Evolutionary conservation across 805 yeast genomes (phyloP).

Genomic region (Starmerella asiatica): DNA sequence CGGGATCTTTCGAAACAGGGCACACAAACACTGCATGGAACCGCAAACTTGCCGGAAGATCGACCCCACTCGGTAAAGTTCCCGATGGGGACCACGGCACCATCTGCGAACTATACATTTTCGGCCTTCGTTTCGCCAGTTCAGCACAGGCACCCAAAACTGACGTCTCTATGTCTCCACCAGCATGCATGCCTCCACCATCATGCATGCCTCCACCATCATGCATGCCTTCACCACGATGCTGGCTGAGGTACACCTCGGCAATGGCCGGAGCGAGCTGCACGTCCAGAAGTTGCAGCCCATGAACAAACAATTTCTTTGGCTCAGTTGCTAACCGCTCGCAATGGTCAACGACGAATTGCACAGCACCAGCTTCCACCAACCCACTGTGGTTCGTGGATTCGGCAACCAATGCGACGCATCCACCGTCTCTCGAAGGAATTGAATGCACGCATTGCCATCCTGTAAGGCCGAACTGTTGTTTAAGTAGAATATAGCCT

Average conservation of each 20-base stretch:
- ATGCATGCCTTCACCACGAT: neutral
- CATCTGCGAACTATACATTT: neutral
- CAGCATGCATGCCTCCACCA: neutral
- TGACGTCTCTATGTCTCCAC: neutral
- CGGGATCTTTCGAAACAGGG: conserved; percentile 56
- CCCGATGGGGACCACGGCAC: conserved; percentile 2
- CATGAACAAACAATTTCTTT: neutral
- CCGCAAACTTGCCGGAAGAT: conserved; percentile 39
- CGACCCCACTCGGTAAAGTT: conserved; percentile 32
- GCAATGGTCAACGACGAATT: neutral
- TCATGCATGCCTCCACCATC: neutral
- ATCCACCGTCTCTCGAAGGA: too few species aligned
- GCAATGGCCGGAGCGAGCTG: neutral
- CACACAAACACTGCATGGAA: conserved; percentile 59
- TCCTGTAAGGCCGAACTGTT: too few species aligned
- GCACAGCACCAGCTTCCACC: neutral
- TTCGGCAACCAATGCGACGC: too few species aligned
- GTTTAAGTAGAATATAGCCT: too few species aligned
- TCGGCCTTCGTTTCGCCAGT: neutral
- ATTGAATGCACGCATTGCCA: too few species aligned
- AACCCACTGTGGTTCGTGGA: too few species aligned
- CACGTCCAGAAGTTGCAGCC: neutral
- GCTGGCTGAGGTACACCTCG: neutral
- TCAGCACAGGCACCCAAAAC: neutral
- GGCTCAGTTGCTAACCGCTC: neutral